Conservation (phyloP, 1,284 basidiomycete species). For the Ustilago lituana region DNA sequence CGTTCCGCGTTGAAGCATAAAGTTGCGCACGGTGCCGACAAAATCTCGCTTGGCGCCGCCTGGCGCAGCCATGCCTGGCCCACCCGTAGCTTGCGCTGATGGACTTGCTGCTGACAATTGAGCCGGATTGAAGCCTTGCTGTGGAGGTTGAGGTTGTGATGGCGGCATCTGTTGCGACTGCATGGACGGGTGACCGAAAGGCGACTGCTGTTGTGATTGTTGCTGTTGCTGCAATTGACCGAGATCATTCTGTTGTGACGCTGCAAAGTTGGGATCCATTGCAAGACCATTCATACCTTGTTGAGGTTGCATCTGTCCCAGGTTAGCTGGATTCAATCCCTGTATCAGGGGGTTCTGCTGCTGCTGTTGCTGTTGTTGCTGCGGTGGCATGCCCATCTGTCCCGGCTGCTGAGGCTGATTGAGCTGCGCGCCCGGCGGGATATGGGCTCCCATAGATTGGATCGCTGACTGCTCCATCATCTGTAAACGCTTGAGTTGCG, state of each 20-base stretch:
- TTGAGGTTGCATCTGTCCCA: constrained; percentile 25
- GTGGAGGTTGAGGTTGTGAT: constrained; percentile 28
- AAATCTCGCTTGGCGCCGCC: constrained; percentile 49
- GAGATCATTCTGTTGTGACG: constrained; percentile 20
- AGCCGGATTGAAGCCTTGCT: constrained; percentile 25
- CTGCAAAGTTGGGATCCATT: constrained; percentile 25
- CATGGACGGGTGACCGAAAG: constrained; percentile 20
- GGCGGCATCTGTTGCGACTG: constrained; percentile 30
- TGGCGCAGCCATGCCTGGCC: constrained; percentile 6
- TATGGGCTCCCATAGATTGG: constrained; percentile 41
- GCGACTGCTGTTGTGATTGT: constrained; percentile 20
- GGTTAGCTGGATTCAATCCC: constrained; percentile 21
- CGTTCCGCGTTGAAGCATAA: constrained; percentile 57
- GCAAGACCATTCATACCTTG: constrained; percentile 22
- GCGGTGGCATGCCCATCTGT: constrained; percentile 28
- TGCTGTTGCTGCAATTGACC: constrained; percentile 12
- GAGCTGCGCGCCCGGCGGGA: constrained; percentile 35
- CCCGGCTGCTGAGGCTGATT: constrained; percentile 29
- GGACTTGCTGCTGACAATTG: constrained; percentile 27
- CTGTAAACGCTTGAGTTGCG: constrained; percentile 55
- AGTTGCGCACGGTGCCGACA: constrained; percentile 54
- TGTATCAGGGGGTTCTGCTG: constrained; percentile 29
- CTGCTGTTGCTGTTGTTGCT: constrained; percentile 17
- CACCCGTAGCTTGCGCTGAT: constrained; percentile 14
- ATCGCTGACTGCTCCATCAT: constrained; percentile 47